Evolutionary conservation across 805 yeast species (phyloP), one percentile per base, ranked within the genome.

Genomic region (Hagleromyces aurorensis): DNA sequence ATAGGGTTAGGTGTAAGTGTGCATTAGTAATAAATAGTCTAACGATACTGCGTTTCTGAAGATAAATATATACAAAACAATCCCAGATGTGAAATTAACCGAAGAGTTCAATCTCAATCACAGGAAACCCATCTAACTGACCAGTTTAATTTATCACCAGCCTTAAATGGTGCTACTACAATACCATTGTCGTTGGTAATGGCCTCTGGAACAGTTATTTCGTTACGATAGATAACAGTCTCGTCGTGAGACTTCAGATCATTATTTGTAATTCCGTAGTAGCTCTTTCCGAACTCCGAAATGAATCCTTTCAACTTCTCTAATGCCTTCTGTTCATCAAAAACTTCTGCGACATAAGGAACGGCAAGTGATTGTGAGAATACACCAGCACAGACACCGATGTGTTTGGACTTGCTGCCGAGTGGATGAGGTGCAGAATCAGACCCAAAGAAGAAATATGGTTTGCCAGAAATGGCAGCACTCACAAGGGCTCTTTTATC

Each of bases 361-460:
- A 91, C 57, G 2, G 81, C 94, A 44, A 72, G 72, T 13, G 83
- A 70, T 57, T 91, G 98, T 2, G 97, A 83, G 59, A 72, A 91
- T 6, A 91, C 96, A 50, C 99, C 99, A n/a, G 99, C 99, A 48
- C 96, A 85, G 11, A 89, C 96, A 13, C 87, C 89, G 20, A 66
- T 62, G 43, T 75, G 85, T 37, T 70, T 78, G 15, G 83, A 67
- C 58, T 93, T 93, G 36, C 76, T 76, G 39, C 72, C 71, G 15
- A 83, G 50, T 6, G 96, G 94, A 55, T 91, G 98, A 15, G 98
- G 99, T 17, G 99, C 99, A 13, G 96, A 84, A 56, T 91, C 99
- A 1, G 96, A 83, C 5, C 99, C 99, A 52, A 87, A 91, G 64
- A 91, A 84, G 57, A 87, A 91, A 65, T 77, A 87, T 23, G 94